phyloP scores from a whole-genome alignment of 2,329 filamentous ascomycete genomes.

The Colletotrichum musicola region DNA sequence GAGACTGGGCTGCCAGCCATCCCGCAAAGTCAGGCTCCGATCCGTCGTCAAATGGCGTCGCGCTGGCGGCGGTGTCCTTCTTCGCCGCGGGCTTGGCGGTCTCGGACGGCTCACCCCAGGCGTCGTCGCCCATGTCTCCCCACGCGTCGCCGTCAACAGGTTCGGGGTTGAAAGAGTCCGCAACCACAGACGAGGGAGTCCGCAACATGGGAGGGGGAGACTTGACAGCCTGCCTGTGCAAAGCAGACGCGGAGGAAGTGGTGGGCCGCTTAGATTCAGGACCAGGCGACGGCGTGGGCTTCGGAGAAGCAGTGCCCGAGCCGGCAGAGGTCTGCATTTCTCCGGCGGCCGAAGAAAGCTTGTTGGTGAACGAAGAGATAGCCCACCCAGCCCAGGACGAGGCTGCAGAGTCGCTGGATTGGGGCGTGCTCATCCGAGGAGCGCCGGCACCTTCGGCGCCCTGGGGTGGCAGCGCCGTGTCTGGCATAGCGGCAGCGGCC shows the following conservation, averaged over 20 bases:
- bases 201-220: slow-evolving; percentile 62
- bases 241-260: slow-evolving; percentile 67
- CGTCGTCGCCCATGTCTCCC: slow-evolving; percentile 73
- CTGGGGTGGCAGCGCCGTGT: slow-evolving; percentile 79
- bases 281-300: slow-evolving; percentile 55
- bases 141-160: slow-evolving; percentile 77
- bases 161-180: slow-evolving; percentile 67
- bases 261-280: slow-evolving; percentile 52
- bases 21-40: slow-evolving; percentile 96
- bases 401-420: slow-evolving; percentile 68
- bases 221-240: slow-evolving; percentile 71
- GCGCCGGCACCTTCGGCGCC: slow-evolving; percentile 63
- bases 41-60: slow-evolving; percentile 79
- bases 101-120: slow-evolving; percentile 55
- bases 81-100: slow-evolving; percentile 42
- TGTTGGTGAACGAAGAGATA: slow-evolving; percentile 98
- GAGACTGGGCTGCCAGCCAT: slow-evolving; percentile 89
- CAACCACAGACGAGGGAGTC: slow-evolving; percentile 60
- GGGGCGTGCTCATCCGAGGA: slow-evolving; percentile 84
- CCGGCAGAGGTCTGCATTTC: slow-evolving; percentile 79
- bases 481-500: slow-evolving; percentile 81
- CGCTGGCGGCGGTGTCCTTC: slow-evolving; percentile 50
- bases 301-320: slow-evolving; percentile 56
- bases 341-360: slow-evolving; percentile 84
- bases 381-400: slow-evolving; percentile 95